Conservation (phyloP, 2,329 filamentous ascomycete species). For the Nemania diffusa region DNA sequence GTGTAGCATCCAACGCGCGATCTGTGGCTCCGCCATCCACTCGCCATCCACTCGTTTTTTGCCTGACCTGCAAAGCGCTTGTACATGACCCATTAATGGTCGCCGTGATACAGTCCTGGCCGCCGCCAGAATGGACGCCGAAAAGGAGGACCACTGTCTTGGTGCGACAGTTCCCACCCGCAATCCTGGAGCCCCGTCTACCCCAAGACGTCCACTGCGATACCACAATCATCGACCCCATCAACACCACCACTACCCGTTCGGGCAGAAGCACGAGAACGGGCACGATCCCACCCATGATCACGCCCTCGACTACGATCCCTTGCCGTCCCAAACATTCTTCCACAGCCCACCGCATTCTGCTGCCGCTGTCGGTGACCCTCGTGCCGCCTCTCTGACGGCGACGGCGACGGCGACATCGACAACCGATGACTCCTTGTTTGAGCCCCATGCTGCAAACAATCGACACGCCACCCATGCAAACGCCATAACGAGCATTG, state of each 20-base stretch:
- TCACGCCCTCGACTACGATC: constrained; percentile 40
- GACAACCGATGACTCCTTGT: constrained; percentile 40
- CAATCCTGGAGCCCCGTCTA: constrained; percentile 48
- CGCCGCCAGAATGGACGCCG: constrained; percentile 59
- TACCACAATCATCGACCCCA: constrained; percentile 46
- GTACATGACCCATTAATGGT: constrained; percentile 41
- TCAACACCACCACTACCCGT: constrained; percentile 36
- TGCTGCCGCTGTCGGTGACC: constrained; percentile 36
- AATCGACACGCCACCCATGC: constrained; percentile 54
- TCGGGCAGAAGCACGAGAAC: constrained; percentile 34
- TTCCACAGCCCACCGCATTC: constrained; percentile 27
- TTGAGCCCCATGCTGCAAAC: constrained; percentile 52
- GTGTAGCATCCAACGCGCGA: constrained; percentile 35
- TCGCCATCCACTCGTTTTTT: constrained; percentile 38
- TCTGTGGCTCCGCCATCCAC: constrained; percentile 38
- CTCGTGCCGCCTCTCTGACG: constrained; percentile 26
- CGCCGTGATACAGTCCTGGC: constrained; percentile 52
- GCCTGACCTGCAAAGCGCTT: constrained; percentile 36
- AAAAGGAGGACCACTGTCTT: constrained; percentile 55
- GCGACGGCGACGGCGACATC: constrained; percentile 24
- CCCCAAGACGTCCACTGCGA: constrained; percentile 45
- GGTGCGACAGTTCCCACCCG: constrained; percentile 51
- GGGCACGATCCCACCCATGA: constrained; percentile 26
- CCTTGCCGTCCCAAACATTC: constrained; percentile 11
- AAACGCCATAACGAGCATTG: constrained; percentile 50